A percentile compares a stretch with the other conserved stretches of the same genome.
These are phyloP conservation scores for Ajuga chamaepitys DNA, from an alignment of 257 asterid species.

Conservation along the genomic window DNA sequence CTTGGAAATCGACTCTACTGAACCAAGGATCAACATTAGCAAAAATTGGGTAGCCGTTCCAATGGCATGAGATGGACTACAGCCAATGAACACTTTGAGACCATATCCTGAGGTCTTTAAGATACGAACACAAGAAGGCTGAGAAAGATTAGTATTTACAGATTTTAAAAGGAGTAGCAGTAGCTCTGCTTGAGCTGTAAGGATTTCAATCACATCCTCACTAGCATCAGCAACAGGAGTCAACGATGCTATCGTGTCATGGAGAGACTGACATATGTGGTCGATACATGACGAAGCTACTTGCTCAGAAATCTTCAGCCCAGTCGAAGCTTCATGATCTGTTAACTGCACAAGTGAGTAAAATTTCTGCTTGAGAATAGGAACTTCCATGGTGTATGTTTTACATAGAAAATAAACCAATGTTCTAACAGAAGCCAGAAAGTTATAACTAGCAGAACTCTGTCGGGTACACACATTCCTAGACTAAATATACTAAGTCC, in stretches of 20 bases:
- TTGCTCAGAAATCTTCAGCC: conserved; percentile 50
- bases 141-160: conserved; percentile 25
- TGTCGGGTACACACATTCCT: background rate
- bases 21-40: conserved; percentile 58
- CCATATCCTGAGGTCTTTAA: conserved; percentile 63
- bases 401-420: background rate
- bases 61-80: conserved; percentile 35
- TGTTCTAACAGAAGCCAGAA: background rate
- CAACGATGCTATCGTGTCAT: conserved; percentile 45
- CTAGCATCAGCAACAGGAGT: conserved; percentile 34
- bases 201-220: conserved; percentile 50
- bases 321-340: conserved; percentile 30
- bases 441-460: background rate
- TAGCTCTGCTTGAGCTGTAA: conserved; percentile 70
- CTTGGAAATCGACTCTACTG: conserved; percentile 35
- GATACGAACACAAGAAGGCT: conserved; percentile 33
- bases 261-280: conserved; percentile 52
- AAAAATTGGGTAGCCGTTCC: conserved; percentile 37
- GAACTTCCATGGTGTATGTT: background rate
- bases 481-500: background rate
- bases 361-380: conserved; percentile 11
- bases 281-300: conserved; percentile 48
- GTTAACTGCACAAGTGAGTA: conserved; percentile 48
- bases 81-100: conserved; percentile 58
- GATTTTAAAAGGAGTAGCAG: conserved; percentile 57